Conservation (phyloP, 75 land plant species). For the Cryptomeria japonica region DNA sequence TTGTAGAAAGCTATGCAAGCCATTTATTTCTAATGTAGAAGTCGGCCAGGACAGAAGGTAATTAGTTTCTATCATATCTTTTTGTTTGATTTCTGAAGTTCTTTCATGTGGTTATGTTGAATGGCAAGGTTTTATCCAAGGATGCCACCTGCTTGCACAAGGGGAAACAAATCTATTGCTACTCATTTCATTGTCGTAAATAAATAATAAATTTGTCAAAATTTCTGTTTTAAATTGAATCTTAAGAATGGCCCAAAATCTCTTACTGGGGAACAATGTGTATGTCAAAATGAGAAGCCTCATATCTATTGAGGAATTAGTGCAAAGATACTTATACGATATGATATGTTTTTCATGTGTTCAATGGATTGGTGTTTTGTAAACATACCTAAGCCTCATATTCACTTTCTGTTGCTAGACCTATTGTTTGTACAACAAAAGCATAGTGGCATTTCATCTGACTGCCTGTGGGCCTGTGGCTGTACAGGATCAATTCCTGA, state of each 20-base stretch:
- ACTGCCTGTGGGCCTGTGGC: neutral
- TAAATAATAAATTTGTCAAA: neutral
- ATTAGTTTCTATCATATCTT: neutral
- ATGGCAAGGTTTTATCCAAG: neutral
- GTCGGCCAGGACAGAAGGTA: neutral
- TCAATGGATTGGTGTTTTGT: too few species aligned
- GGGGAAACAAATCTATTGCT: neutral
- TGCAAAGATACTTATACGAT: too few species aligned
- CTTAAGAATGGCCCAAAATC: neutral
- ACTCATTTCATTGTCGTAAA: neutral
- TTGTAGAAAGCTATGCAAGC: neutral
- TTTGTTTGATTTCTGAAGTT: neutral
- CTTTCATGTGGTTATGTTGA: neutral
- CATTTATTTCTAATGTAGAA: neutral
- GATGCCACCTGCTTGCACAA: neutral
- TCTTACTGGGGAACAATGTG: neutral
- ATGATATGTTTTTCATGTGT: too few species aligned
- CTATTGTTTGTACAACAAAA: too few species aligned
- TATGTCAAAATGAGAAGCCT: neutral
- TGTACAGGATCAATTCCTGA: neutral
- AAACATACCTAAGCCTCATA: too few species aligned
- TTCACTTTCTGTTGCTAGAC: too few species aligned
- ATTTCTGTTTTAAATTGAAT: neutral
- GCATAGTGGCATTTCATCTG: too few species aligned
- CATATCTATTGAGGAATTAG: neutral